Conservation (phyloP, 805 yeast genomes). For the Cyberlindnera meyerae region DNA sequence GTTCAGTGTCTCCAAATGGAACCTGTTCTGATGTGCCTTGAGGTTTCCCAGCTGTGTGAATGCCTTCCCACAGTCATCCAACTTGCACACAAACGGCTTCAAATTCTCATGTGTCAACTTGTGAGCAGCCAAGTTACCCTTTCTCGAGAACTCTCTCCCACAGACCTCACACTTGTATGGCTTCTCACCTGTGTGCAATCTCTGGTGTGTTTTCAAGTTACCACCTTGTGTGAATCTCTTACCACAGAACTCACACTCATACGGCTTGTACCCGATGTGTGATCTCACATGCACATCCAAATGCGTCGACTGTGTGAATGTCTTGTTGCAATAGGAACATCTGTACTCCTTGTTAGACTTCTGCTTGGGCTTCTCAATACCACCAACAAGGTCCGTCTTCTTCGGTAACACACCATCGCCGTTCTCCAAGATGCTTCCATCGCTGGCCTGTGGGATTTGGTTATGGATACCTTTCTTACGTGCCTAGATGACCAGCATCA, state of each 20-base stretch:
- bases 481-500: constrained; percentile 89
- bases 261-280: constrained; percentile 84
- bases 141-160: constrained; percentile 73
- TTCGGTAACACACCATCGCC: constrained; percentile 48
- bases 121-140: constrained; percentile 91
- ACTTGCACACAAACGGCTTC: constrained; percentile 73
- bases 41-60: constrained; percentile 91
- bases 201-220: constrained; percentile 75
- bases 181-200: constrained; percentile 89
- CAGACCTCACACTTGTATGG: constrained; percentile 82
- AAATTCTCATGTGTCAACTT: constrained; percentile 72
- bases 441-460: constrained; percentile 57
- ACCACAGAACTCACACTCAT: constrained; percentile 70
- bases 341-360: constrained; percentile 51
- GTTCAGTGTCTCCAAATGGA: constrained; percentile 70
- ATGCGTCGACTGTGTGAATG: constrained; percentile 86
- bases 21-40: constrained; percentile 90
- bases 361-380: constrained; percentile 59
- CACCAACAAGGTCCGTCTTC: constrained; percentile 67
- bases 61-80: constrained; percentile 77
- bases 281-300: constrained; percentile 84
- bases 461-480: constrained; percentile 71
- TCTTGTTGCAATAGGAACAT: constrained; percentile 73
- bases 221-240: constrained; percentile 90
- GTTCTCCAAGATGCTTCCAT: constrained; percentile 62